Percentiles rank a stretch among this genome's conserved stretches.
phyloP scores from a whole-genome alignment of 2,329 filamentous ascomycete genomes.

The Apiospora hydei region DNA sequence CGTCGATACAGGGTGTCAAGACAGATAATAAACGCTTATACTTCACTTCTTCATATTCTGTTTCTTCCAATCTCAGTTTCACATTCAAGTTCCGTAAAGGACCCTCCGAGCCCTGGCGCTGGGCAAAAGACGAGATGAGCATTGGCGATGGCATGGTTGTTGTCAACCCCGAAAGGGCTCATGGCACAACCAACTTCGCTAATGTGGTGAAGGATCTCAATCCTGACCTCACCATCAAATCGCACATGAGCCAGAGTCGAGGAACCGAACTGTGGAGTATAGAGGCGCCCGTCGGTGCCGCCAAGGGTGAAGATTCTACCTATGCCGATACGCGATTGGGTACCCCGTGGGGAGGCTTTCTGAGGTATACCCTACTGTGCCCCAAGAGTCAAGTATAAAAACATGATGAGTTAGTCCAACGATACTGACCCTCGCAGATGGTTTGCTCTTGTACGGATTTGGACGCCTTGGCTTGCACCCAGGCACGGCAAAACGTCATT shows the following conservation, averaged over 20 bases:
- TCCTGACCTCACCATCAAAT: constrained; percentile 59
- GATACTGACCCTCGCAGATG: constrained; percentile 57
- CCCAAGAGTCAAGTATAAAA: background rate
- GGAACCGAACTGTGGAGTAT: constrained; percentile 76
- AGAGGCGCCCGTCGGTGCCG: constrained; percentile 61
- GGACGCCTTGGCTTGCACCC: constrained; percentile 88
- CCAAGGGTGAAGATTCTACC: constrained; percentile 64
- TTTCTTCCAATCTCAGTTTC: constrained; percentile 63
- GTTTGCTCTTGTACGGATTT: constrained; percentile 82
- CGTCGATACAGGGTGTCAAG: constrained; percentile 56
- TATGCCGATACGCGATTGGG: constrained; percentile 67
- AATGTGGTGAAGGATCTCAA: constrained; percentile 67
- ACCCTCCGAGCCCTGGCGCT: constrained; percentile 67
- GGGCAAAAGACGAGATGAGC: constrained; percentile 71
- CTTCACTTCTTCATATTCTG: constrained; percentile 60
- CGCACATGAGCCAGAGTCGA: constrained; percentile 70
- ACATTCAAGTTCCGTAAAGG: constrained; percentile 73
- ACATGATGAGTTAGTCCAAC: background rate
- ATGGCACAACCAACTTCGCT: constrained; percentile 50
- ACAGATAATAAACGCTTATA: constrained; percentile 52
- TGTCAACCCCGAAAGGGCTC: constrained; percentile 49
- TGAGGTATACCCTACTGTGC: constrained; percentile 51
- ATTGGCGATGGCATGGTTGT: constrained; percentile 69
- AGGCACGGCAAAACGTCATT: constrained; percentile 77
- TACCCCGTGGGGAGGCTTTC: constrained; percentile 62